These are phyloP conservation scores for Zoysia pacifica DNA, from an alignment of 176 grass and related monocot genomes.

Conservation along the genomic window DNA sequence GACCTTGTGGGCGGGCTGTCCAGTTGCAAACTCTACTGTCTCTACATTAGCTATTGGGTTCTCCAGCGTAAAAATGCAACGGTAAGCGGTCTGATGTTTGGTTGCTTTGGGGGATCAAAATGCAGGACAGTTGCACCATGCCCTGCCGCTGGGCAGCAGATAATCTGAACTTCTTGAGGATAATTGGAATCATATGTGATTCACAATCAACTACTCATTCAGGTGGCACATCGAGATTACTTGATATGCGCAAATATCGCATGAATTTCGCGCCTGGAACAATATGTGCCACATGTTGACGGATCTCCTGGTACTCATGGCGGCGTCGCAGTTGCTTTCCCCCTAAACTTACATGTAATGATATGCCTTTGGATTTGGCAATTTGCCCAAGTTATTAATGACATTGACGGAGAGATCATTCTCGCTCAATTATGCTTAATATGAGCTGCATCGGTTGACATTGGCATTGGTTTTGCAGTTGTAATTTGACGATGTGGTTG, in stretches of 20 bases:
- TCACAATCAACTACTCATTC: too few relatives aligned
- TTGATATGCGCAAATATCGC: conserved; percentile 3
- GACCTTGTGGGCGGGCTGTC: too few relatives aligned
- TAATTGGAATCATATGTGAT: neutral
- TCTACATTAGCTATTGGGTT: neutral
- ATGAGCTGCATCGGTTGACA: too few relatives aligned
- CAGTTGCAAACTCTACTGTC: too few relatives aligned
- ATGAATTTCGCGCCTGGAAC: neutral
- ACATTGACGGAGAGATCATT: neutral
- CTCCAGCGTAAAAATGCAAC: neutral
- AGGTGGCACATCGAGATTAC: neutral
- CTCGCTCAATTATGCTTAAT: neutral
- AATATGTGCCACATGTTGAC: neutral
- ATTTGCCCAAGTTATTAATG: conserved; percentile 17
- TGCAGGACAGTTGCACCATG: neutral
- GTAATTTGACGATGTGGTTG: too few relatives aligned
- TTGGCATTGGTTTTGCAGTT: too few relatives aligned
- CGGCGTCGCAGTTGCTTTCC: neutral
- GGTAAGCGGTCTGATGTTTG: too few relatives aligned
- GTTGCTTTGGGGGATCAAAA: neutral
- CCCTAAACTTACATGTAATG: conserved; percentile 3
- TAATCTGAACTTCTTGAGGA: neutral
- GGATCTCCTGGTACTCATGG: neutral
- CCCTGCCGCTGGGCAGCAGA: too few relatives aligned
- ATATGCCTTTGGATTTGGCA: neutral